Base-by-base conservation (phyloP, 2,329 filamentous ascomycete genomes). In the Metarhizium rileyi region DNA sequence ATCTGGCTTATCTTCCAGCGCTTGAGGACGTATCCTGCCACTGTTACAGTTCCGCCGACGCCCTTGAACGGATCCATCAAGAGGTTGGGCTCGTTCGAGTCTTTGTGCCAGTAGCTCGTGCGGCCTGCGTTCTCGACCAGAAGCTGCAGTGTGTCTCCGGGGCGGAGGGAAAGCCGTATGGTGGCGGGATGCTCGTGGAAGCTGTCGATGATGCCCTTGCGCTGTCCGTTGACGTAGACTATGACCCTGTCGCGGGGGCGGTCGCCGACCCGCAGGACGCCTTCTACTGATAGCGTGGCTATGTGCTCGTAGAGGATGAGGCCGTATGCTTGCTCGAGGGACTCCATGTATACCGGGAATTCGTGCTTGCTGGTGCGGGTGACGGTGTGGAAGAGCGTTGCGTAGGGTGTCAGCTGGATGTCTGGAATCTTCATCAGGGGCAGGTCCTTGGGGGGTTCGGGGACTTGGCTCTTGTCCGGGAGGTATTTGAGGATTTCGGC, bases 41-140 rank as follows among this genome's bases (percentile, higher is more conserved):
- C 49, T 1, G 62, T 70, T 1, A 75, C 68, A 48, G 73, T 58
- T 2, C 65, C 66, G 5, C 61, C 48, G 16, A 76, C 66, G 2
- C 73, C 73, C 52, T 75, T 75, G 23, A 59, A 61, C 18, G 66
- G 73, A 42, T 76, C 71, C 7, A 60, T 59, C 10, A 72, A 60
- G 5, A 59, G 56, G 3, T 67, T 66, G 20, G 36, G 7, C n/a
- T 9, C n/a, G 20, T 22, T 7, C 5, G 36, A 22, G 5, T 22
- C 20, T 22, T 23, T 20, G 36, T 22, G n/a, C 36, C n/a, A 22
- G n/a, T 12, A 5, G 51, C 74, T 67, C 1, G 73, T 70, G 3
- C 72, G 64, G 2, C 72, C 73, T 27, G 75, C 63, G 44, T 75
- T 76, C 55, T 76, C 73, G 1, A 74, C 66, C 5, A 76, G 57